Conservation (phyloP, 2,329 filamentous ascomycete genomes). For the Pseudogymnoascus sp. region DNA sequence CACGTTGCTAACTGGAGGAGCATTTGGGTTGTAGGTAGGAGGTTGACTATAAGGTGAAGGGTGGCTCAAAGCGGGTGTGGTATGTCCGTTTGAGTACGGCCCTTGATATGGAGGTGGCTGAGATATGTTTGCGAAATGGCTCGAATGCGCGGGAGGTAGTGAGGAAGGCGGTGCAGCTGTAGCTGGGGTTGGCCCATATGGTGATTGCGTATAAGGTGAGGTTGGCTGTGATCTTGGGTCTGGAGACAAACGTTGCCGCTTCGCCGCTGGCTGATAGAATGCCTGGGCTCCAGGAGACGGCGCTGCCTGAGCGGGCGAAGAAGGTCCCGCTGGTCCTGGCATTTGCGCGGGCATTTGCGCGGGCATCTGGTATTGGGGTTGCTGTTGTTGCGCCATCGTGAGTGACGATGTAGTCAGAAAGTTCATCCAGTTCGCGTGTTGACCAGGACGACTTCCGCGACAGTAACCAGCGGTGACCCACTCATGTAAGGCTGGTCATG, state of each 20-base stretch:
- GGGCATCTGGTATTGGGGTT: slow-evolving; percentile 18
- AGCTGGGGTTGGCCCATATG: slow-evolving; percentile 40
- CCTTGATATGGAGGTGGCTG: slow-evolving; percentile 26
- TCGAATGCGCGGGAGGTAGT: slow-evolving; percentile 18
- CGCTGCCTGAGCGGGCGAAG: slow-evolving; percentile 53
- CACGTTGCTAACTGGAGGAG: neutral
- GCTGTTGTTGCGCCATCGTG: slow-evolving; percentile 30
- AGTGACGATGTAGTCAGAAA: neutral
- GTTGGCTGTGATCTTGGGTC: slow-evolving; percentile 58
- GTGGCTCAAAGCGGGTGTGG: slow-evolving; percentile 20
- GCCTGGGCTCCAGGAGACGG: slow-evolving; percentile 51
- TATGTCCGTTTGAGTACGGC: slow-evolving; percentile 27
- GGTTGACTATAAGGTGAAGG: slow-evolving; percentile 16
- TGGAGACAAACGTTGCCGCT: slow-evolving; percentile 63
- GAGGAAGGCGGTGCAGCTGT: slow-evolving; percentile 23
- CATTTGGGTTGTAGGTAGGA: slow-evolving; percentile 9
- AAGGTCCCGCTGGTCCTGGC: slow-evolving; percentile 42
- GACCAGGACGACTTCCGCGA: neutral
- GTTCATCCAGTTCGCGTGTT: neutral
- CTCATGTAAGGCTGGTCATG: slow-evolving; percentile 2
- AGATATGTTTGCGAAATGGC: slow-evolving; percentile 24
- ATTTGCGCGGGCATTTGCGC: slow-evolving; percentile 21
- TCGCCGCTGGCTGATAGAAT: slow-evolving; percentile 57
- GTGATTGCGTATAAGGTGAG: slow-evolving; percentile 49
- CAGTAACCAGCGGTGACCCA: neutral